Evolutionary conservation across 306 rosid species (phyloP).

Genomic region (Vicia villosa): DNA sequence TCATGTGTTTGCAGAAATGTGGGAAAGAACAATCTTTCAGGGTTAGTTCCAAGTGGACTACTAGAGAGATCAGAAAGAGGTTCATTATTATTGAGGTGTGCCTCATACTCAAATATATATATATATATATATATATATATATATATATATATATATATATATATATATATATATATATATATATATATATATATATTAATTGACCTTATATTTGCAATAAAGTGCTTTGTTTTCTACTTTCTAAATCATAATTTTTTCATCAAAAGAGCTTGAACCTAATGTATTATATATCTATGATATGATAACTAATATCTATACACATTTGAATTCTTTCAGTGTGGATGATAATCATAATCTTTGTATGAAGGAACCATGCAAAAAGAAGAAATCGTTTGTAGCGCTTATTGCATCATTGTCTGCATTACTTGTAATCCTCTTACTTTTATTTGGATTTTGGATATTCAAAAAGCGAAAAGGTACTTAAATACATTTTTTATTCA

Average conservation of each 20-base stretch:
- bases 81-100: conserved; percentile 53
- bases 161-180: too few relatives aligned
- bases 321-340: conserved; percentile 10
- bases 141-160: too few relatives aligned
- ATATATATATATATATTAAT: too few relatives aligned
- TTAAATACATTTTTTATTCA: background rate
- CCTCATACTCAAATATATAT: background rate
- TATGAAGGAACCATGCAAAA: background rate
- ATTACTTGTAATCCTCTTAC: background rate
- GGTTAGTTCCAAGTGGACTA: conserved; percentile 45
- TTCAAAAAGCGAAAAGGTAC: conserved; percentile 19
- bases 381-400: background rate
- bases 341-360: conserved; percentile 13
- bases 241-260: too few relatives aligned
- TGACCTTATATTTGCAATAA: too few relatives aligned
- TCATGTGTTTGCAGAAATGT: conserved; percentile 52
- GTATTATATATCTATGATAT: background rate
- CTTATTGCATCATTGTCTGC: conserved; percentile 26
- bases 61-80: conserved; percentile 38
- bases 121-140: too few relatives aligned
- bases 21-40: conserved; percentile 44
- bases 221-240: too few relatives aligned
- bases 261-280: too few relatives aligned
- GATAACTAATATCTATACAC: background rate
- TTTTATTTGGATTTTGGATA: conserved; percentile 15